A percentile compares a stretch with the other conserved stretches of the same genome.
These are phyloP conservation scores for Caryopteris hybrid DNA, from an alignment of 305 asterid species.

Conservation along the genomic window DNA sequence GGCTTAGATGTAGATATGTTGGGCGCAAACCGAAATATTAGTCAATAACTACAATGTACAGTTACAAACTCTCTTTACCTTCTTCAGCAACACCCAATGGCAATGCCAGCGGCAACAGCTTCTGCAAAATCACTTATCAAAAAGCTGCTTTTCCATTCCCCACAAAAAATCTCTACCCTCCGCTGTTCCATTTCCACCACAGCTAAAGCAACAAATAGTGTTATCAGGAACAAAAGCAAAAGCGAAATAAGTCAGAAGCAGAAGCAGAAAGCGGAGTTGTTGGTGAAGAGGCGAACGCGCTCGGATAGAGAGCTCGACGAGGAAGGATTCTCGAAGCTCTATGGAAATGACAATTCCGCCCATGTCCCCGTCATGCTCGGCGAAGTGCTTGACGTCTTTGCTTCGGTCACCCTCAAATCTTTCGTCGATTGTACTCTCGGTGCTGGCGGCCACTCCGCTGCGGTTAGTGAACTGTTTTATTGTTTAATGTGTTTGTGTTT, in stretches of 20 bases:
- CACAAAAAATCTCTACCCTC: constrained; percentile 12
- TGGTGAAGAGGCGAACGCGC: constrained; percentile 78
- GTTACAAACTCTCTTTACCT: neutral
- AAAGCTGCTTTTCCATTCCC: constrained; percentile 23
- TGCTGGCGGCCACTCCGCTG: constrained; percentile 87
- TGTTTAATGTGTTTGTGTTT: neutral
- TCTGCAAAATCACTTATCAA: constrained; percentile 34
- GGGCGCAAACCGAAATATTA: neutral
- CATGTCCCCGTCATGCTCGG: constrained; percentile 91
- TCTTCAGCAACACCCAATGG: constrained; percentile 25
- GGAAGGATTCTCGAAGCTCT: constrained; percentile 44
- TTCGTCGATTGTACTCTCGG: constrained; percentile 97
- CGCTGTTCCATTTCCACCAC: constrained; percentile 24
- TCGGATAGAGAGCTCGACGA: constrained; percentile 73
- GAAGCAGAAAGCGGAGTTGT: constrained; percentile 33
- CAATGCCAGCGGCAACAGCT: constrained; percentile 30
- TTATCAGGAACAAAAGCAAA: constrained; percentile 24
- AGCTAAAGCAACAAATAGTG: constrained; percentile 8
- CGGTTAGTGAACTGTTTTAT: constrained; percentile 37
- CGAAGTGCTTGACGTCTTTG: constrained; percentile 78
- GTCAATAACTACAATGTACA: neutral
- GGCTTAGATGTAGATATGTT: neutral
- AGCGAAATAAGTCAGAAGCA: constrained; percentile 15
- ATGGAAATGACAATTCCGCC: constrained; percentile 47
- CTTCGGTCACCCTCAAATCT: constrained; percentile 53